phyloP scores from a whole-genome alignment of 2,329 filamentous ascomycete species.

The Alternaria conjuncta region DNA sequence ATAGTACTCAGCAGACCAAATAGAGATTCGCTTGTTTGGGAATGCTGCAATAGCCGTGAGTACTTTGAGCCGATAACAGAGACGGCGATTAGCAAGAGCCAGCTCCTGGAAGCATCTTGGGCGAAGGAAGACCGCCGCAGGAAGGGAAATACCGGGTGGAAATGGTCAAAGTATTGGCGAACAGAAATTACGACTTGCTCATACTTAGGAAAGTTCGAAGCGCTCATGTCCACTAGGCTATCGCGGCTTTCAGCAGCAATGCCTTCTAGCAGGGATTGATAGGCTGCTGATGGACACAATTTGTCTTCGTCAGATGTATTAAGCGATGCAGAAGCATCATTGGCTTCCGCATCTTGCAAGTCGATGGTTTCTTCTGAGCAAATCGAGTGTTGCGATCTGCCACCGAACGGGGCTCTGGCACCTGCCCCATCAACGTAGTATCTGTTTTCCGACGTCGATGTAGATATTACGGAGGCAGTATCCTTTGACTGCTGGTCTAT shows the following conservation, averaged over 20 bases:
- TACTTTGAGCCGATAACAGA: slow-evolving; percentile 36
- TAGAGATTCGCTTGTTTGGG: not conserved
- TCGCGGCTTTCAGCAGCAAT: slow-evolving; percentile 11
- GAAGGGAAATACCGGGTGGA: slow-evolving; percentile 39
- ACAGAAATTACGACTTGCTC: slow-evolving; percentile 28
- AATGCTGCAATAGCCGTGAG: slow-evolving; percentile 3
- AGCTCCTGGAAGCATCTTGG: slow-evolving; percentile 9
- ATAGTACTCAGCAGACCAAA: slow-evolving; percentile 1
- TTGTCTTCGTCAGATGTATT: not conserved
- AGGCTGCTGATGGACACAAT: not conserved
- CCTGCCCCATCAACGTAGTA: slow-evolving; percentile 22
- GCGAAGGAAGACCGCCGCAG: slow-evolving; percentile 29
- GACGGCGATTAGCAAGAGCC: slow-evolving; percentile 35
- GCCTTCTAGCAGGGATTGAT: slow-evolving; percentile 7
- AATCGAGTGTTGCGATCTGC: slow-evolving; percentile 7
- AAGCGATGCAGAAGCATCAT: not conserved
- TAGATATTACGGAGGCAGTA: slow-evolving; percentile 2
- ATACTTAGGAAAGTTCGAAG: slow-evolving; percentile 26
- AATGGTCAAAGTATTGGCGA: slow-evolving; percentile 33
- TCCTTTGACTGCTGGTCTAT: not conserved
- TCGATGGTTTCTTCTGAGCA: not conserved
- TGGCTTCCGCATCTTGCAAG: not conserved
- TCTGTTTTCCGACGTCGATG: slow-evolving; percentile 4
- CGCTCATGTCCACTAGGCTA: slow-evolving; percentile 1
- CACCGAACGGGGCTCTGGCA: slow-evolving; percentile 21